phyloP scores from a whole-genome alignment of 2,329 filamentous ascomycete genomes.

The Colletotrichum sp. region DNA sequence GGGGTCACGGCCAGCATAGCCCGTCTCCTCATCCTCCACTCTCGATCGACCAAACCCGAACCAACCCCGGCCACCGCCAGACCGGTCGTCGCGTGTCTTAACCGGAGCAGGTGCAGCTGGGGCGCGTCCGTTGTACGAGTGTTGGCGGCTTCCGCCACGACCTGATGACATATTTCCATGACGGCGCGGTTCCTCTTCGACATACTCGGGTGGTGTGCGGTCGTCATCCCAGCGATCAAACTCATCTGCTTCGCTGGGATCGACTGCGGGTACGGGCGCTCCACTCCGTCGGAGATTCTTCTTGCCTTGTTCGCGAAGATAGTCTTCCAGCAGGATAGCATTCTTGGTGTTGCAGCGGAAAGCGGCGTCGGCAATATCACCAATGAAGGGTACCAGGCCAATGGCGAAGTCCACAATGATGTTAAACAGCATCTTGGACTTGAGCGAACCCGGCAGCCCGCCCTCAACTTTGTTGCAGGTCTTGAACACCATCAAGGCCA shows the following conservation, averaged over 20 bases:
- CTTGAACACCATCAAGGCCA: constrained; percentile 78
- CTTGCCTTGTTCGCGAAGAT: constrained; percentile 72
- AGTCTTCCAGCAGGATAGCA: constrained; percentile 70
- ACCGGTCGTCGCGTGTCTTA: not conserved
- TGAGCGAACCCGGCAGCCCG: constrained; percentile 68
- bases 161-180: constrained; percentile 19
- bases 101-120: constrained; percentile 10
- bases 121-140: not conserved
- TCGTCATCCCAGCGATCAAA: constrained; percentile 45
- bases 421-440: constrained; percentile 80
- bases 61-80: constrained; percentile 6
- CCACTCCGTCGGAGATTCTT: constrained; percentile 56
- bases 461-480: constrained; percentile 78
- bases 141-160: not conserved
- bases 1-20: not conserved
- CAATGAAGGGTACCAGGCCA: constrained; percentile 76
- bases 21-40: constrained; percentile 18
- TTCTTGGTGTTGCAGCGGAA: constrained; percentile 82
- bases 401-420: constrained; percentile 76
- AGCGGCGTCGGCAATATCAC: constrained; percentile 76
- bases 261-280: constrained; percentile 49
- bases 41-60: constrained; percentile 17
- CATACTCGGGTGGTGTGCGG: constrained; percentile 13
- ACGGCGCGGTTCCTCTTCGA: constrained; percentile 11
- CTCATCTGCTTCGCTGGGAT: constrained; percentile 58